Evolutionary conservation across 1,284 basidiomycete genomes (phyloP), one percentile per base, ranked within the genome.

Genomic region (Tilletia caries): DNA sequence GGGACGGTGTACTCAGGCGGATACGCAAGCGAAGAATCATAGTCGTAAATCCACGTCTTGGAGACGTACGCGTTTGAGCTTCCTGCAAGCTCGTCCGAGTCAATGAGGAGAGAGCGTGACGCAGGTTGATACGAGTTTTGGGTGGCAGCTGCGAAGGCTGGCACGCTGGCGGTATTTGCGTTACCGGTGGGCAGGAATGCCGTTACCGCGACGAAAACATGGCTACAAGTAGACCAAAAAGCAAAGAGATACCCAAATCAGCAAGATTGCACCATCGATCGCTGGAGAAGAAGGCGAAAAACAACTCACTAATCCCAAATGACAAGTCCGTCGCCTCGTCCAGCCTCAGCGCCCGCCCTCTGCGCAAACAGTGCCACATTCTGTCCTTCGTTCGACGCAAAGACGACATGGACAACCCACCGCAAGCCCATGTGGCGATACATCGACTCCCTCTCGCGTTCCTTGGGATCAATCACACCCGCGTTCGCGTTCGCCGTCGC

Each of bases 11-110:
- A 62, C n/a, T 62, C 29, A 6, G 41, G 20, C 44, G 33, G 43
- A 2, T 48, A 18, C 27, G 67, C 58, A 2, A 77, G 70, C 1
- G 23, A 43, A 0, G 77, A 75, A 43, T 79, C 77, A 1, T 27
- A 32, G 37, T 79, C 77, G 67, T 79, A 79, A 12, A 79, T 64
- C 77, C 77, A 79, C n/a, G 68, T 64, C 18, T 20, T 23, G 33
- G 46, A 60, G 25, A 62, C 29, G 23, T 62, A 15, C 32, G 32
- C 58, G 20, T 50, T 8, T 25, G 18, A 20, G 20, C 20, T 18
- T 1, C 48, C 48, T 25, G 18, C 23, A 3, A 50, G 48, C 48
- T 50, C 48, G 48, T 50, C 20, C 48, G 12, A 6, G 20, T 50
- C 48, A 18, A 50, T 50, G 20, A 3, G 12, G 20, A 50, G 48